phyloP scores from a whole-genome alignment of 2,329 filamentous ascomycete species.

The Knoxdaviesia capensis region DNA sequence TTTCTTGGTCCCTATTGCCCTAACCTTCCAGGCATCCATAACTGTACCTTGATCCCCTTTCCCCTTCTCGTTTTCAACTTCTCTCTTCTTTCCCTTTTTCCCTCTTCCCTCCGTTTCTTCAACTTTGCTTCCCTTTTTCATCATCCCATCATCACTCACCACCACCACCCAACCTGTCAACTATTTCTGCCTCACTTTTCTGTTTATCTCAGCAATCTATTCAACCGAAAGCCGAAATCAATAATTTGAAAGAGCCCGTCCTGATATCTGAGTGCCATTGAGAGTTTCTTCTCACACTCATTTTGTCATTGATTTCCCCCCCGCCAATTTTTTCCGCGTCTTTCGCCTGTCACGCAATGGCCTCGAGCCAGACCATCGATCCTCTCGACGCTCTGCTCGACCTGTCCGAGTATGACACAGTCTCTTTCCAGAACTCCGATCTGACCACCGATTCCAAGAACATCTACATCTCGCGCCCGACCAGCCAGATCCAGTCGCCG shows the following conservation, averaged over 20 bases:
- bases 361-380: constrained; percentile 23
- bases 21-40: too few relatives aligned
- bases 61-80: constrained; percentile 1
- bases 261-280: not conserved
- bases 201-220: not conserved
- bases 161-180: not conserved
- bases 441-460: constrained; percentile 30
- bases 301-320: not conserved
- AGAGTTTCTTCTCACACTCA: not conserved
- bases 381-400: constrained; percentile 39
- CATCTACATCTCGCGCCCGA: constrained; percentile 26
- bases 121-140: not conserved
- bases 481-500: constrained; percentile 33
- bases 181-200: not conserved
- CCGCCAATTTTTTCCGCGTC: not conserved
- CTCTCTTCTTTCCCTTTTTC: not conserved
- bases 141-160: not conserved
- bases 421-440: constrained; percentile 38
- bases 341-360: constrained; percentile 4
- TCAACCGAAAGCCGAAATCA: not conserved
- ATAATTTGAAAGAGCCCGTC: not conserved
- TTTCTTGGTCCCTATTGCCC: too few relatives aligned
- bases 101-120: not conserved
- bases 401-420: constrained; percentile 40
- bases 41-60: not conserved